Evolutionary conservation across 192 early-diverging fungal genomes (phyloP).

Genomic region (Borealophlyctis nickersoniae): DNA sequence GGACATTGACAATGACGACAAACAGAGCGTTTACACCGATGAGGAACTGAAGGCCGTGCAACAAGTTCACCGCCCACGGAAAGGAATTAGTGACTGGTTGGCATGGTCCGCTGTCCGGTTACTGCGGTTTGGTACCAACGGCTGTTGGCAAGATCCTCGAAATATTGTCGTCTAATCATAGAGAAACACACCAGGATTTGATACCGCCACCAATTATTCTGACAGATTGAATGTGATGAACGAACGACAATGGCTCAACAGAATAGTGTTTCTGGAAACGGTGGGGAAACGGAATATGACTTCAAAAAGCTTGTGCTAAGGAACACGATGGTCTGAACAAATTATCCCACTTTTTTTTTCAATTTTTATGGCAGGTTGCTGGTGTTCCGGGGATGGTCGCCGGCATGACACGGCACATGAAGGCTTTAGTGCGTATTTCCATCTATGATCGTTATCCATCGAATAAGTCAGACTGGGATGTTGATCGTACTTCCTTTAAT

Average conservation of each 20-base stretch:
- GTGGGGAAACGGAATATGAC: too few relatives aligned
- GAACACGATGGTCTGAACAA: too few relatives aligned
- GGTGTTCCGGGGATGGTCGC: slow-evolving; percentile 85
- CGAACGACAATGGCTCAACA: slow-evolving; percentile 24
- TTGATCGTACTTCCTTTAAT: neutral
- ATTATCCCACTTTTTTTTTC: too few relatives aligned
- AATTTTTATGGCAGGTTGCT: too few relatives aligned
- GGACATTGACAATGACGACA: neutral
- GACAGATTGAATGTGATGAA: slow-evolving; percentile 33
- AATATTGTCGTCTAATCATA: too few relatives aligned
- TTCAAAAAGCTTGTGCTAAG: too few relatives aligned
- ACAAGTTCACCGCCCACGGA: neutral
- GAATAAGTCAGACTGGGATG: too few relatives aligned
- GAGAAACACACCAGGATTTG: neutral
- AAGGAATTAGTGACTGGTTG: neutral
- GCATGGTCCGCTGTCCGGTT: neutral
- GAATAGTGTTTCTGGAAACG: slow-evolving; percentile 41
- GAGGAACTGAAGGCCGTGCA: neutral
- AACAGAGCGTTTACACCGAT: neutral
- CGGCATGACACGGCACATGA: slow-evolving; percentile 72
- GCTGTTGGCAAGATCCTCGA: neutral
- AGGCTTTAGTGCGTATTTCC: neutral
- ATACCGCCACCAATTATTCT: slow-evolving; percentile 9
- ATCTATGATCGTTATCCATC: too few relatives aligned
- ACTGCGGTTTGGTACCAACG: neutral